These are phyloP conservation scores for Syzygium aromaticum DNA, from an alignment of 345 rosid genomes.

Conservation along the genomic window DNA sequence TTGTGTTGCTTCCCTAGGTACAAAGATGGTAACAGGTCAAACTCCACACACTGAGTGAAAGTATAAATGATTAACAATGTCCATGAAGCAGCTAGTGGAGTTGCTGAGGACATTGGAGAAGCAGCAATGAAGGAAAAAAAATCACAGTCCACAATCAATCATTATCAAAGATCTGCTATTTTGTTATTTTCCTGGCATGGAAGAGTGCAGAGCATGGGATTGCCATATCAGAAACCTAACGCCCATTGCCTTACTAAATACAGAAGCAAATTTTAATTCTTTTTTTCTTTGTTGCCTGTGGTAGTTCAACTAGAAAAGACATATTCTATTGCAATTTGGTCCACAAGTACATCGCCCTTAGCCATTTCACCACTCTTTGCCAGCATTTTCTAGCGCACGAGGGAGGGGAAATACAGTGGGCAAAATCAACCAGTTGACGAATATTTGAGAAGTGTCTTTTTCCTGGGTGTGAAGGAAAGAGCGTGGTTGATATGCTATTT, in stretches of 20 bases:
- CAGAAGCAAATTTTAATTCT: not conserved
- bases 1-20: not conserved
- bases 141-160: conserved; percentile 16
- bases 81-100: not conserved
- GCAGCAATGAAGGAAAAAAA: conserved; percentile 7
- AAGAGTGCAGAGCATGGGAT: not conserved
- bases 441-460: not conserved
- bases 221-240: not conserved
- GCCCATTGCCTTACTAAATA: not conserved
- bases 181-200: not conserved
- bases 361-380: not conserved
- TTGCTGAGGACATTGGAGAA: not conserved
- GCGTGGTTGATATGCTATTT: not conserved
- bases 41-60: not conserved
- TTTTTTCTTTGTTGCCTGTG: not conserved
- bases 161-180: not conserved
- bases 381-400: not conserved
- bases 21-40: not conserved
- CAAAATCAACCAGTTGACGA: not conserved
- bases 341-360: not conserved
- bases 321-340: not conserved
- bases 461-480: not conserved
- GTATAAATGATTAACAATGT: not conserved
- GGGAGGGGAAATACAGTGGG: not conserved
- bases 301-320: not conserved